These are phyloP conservation scores for Chytriomyces sp. DNA, from an alignment of 192 early-diverging fungal genomes.

Conservation along the genomic window DNA sequence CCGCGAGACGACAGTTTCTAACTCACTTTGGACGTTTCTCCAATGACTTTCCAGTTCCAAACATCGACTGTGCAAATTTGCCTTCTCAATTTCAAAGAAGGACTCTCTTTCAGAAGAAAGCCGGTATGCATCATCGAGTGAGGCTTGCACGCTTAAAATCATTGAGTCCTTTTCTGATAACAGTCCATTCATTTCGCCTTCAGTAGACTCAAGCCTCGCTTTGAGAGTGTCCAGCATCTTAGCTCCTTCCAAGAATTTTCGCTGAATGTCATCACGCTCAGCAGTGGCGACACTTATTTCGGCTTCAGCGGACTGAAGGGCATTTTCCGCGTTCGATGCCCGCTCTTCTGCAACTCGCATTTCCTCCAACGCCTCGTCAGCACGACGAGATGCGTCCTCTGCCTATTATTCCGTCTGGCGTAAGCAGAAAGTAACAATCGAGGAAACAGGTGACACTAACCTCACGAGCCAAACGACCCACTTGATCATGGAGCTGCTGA, in stretches of 20 bases:
- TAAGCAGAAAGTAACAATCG: background rate
- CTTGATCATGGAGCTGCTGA: background rate
- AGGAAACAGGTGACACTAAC: background rate
- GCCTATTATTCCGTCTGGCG: background rate
- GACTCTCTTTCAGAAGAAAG: background rate
- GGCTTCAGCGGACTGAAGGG: background rate
- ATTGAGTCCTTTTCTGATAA: slow-evolving; percentile 4
- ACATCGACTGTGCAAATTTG: background rate
- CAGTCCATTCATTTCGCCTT: background rate
- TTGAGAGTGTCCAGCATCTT: slow-evolving; percentile 13
- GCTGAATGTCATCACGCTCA: slow-evolving; percentile 25
- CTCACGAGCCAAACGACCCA: background rate
- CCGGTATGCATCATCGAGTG: slow-evolving; percentile 1
- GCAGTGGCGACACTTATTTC: background rate
- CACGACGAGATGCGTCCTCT: background rate
- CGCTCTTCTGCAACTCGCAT: background rate
- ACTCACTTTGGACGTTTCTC: slow-evolving; percentile 6
- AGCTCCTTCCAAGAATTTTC: slow-evolving; percentile 18
- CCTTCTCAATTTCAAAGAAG: slow-evolving; percentile 1
- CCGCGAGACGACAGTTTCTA: slow-evolving; percentile 17
- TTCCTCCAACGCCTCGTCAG: background rate
- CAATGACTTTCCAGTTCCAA: slow-evolving; percentile 6
- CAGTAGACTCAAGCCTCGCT: background rate
- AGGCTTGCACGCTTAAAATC: slow-evolving; percentile 2
- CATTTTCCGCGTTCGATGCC: background rate